Base-by-base conservation (phyloP, 164 flowering plant species). In the Hamamelis virginiana region DNA sequence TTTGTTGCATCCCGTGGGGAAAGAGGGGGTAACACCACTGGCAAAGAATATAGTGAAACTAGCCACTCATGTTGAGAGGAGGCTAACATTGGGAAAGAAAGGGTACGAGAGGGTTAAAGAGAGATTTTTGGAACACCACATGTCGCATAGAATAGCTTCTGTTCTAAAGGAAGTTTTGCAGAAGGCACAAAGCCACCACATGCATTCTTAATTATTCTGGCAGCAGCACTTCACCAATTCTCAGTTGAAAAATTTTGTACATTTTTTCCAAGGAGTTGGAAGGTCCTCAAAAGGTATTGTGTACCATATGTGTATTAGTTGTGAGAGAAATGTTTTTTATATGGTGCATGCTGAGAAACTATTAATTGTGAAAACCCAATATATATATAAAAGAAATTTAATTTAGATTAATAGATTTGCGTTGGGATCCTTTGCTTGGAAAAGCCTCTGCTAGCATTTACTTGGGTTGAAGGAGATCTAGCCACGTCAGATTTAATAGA, bases 71-170 rank as follows among this genome's bases (percentile, higher is more conserved):
- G 87, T 80, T 5, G 92, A 89, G 72, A 86, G 77, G 77, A 86
- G 99, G 79, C 72, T 80, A 38, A 89, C 85, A 38, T 83, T 96
- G 92, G 99, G 99, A 41, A 84, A 75, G 77, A 85, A 75, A 59
- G 99, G 98, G 11, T 91, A 87, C 52, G 89, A 80, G 75, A 86
- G 97, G 81, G 99, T 91, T 47, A 92, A 85, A 65, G 90, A 87
- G 52, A 83, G 68, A 77, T 95, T 95, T 71, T 75, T 90, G 71
- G 98, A 95, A 70, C 86, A 77, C 22, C 96, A 95, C 70, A 95
- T 95, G 98, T 69, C 89, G 8, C 78, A 83, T n/a, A 84, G 97
- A 74, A 91, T 95, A 62, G 87, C 96, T 44, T 57, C 55, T 21
- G 98, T 95, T 62, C 79, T 92, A 11, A 89, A 87, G 80, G 89